Conservation (phyloP, 2,329 filamentous ascomycete genomes). For the Aspergillus niger region DNA sequence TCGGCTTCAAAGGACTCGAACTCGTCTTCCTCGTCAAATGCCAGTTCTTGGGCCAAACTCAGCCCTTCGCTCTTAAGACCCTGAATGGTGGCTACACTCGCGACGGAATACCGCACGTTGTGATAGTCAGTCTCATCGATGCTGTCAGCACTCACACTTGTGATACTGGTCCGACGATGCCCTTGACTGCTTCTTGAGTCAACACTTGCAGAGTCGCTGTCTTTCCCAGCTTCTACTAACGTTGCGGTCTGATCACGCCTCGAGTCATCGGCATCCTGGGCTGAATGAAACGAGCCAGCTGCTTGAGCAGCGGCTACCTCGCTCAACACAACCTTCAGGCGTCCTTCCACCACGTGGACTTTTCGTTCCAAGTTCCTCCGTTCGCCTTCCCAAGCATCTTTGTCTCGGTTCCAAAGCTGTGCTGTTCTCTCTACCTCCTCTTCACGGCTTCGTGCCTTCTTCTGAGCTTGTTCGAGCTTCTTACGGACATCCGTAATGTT, state of each 20-base stretch:
- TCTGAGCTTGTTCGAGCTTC: conserved; percentile 76
- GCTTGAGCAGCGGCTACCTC: conserved; percentile 64
- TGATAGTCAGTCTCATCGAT: conserved; percentile 50
- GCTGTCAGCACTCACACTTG: conserved; percentile 46
- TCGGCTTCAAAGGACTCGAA: conserved; percentile 66
- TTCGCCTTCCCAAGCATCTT: conserved; percentile 80
- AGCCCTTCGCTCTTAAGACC: conserved; percentile 65
- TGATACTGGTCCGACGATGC: conserved; percentile 61
- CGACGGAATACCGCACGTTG: conserved; percentile 70
- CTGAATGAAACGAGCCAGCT: conserved; percentile 32
- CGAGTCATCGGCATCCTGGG: conserved; percentile 61
- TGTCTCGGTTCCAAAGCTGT: conserved; percentile 80
- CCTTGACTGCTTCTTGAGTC: conserved; percentile 64
- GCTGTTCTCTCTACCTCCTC: conserved; percentile 80
- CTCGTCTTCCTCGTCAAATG: conserved; percentile 77
- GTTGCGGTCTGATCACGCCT: conserved; percentile 25
- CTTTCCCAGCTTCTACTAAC: conserved; percentile 41
- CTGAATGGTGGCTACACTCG: conserved; percentile 58
- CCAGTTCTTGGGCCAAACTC: conserved; percentile 87
- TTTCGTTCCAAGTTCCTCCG: conserved; percentile 79
- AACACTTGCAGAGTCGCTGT: conserved; percentile 71
- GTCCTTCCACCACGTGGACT: conserved; percentile 84
- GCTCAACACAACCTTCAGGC: conserved; percentile 79
- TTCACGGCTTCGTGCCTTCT: conserved; percentile 75
- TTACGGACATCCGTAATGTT: conserved; percentile 70